Conservation (phyloP, 192 early-diverging fungal species). For the Funneliformis geosporum region DNA sequence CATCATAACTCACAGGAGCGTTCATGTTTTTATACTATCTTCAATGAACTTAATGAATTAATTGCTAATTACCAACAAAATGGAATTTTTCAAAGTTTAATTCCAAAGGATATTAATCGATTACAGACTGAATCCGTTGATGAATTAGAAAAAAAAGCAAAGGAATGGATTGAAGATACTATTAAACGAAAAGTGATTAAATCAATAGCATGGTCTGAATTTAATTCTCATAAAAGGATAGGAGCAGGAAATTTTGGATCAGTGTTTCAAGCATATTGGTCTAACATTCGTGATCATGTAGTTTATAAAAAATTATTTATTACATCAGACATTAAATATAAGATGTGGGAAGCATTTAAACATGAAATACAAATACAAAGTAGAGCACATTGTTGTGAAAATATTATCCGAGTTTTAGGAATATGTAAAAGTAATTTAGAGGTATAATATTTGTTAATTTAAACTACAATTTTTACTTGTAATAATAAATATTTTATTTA, state of each 20-base stretch:
- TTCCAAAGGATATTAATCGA: too few species aligned
- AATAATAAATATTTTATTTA: neutral
- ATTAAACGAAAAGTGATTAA: neutral
- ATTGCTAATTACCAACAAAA: too few species aligned
- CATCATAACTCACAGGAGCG: too few species aligned
- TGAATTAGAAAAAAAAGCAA: too few species aligned
- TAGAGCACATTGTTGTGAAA: neutral
- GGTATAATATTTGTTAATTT: neutral
- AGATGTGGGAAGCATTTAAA: neutral
- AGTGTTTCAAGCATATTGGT: neutral
- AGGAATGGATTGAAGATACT: too few species aligned
- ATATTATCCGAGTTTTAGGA: conserved; percentile 1
- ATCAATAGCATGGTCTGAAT: neutral
- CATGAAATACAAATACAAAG: neutral
- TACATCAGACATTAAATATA: neutral
- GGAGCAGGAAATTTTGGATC: neutral
- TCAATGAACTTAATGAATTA: too few species aligned
- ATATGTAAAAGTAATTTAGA: neutral
- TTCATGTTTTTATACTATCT: too few species aligned
- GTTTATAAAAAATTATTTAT: neutral
- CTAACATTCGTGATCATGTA: neutral
- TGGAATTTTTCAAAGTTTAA: too few species aligned
- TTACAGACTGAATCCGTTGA: too few species aligned
- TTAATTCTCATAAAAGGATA: neutral
- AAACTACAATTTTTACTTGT: too few species aligned